phyloP scores from a whole-genome alignment of 306 rosid species.

The Amphicarpaea edgeworthii region DNA sequence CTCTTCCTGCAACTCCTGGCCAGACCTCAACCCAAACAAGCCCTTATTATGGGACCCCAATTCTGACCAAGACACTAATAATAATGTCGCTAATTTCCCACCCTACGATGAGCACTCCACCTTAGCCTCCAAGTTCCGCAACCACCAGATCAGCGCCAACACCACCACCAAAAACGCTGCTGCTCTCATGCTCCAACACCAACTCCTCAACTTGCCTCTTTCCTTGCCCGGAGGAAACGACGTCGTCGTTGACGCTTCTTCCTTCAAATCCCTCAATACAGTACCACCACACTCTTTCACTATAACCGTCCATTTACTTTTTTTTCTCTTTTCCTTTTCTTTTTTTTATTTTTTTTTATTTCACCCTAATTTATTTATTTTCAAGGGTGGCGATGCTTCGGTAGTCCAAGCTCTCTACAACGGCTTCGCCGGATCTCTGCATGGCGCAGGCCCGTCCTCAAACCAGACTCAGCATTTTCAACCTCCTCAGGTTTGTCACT shows the following conservation, averaged over 20 bases:
- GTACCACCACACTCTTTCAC: constrained; percentile 42
- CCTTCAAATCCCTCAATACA: constrained; percentile 64
- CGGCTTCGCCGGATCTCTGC: constrained; percentile 69
- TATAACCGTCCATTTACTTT: neutral
- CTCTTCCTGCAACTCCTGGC: constrained; percentile 51
- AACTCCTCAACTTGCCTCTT: constrained; percentile 65
- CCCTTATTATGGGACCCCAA: constrained; percentile 65
- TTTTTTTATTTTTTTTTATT: too few species aligned
- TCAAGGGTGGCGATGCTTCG: constrained; percentile 53
- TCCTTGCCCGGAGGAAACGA: constrained; percentile 54
- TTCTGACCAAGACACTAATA: too few species aligned
- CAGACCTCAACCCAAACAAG: constrained; percentile 31
- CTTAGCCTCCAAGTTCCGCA: constrained; percentile 75
- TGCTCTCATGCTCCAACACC: constrained; percentile 76
- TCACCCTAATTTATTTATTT: neutral
- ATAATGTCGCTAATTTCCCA: constrained; percentile 43
- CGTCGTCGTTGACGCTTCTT: constrained; percentile 67
- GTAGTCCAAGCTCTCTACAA: constrained; percentile 65
- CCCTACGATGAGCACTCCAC: constrained; percentile 62
- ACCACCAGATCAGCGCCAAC: constrained; percentile 69
- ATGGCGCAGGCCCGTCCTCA: constrained; percentile 49
- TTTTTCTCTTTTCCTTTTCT: neutral
- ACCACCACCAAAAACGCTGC: constrained; percentile 38
- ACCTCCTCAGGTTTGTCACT: constrained; percentile 70
- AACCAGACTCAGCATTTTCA: constrained; percentile 69